Evolutionary conservation across 139 green algal genomes (phyloP).

Genomic region (Haematococcus lacustris): DNA sequence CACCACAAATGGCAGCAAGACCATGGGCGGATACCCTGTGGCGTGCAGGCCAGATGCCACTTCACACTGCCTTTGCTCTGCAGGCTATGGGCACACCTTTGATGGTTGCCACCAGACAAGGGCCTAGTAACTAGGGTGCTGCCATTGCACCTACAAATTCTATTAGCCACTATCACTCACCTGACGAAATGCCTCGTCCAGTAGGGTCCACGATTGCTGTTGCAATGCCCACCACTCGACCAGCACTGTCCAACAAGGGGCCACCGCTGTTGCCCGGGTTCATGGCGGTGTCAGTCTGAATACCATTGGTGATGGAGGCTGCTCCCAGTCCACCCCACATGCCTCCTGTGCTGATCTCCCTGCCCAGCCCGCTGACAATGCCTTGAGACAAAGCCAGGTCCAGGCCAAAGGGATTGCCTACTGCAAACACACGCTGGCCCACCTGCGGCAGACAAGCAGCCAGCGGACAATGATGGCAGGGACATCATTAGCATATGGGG

Average conservation of each 20-base stretch:
- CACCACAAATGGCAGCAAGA: too few relatives aligned
- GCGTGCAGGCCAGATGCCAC: too few relatives aligned
- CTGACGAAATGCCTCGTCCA: too few relatives aligned
- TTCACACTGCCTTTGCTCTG: too few relatives aligned
- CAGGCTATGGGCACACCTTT: too few relatives aligned
- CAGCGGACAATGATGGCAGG: neutral
- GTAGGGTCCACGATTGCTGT: constrained; percentile 65
- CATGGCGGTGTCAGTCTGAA: constrained; percentile 69
- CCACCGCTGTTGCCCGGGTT: constrained; percentile 63
- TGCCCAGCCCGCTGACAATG: constrained; percentile 27
- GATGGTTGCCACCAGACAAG: too few relatives aligned
- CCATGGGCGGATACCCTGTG: too few relatives aligned
- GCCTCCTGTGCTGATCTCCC: constrained; percentile 19
- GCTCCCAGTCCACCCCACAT: too few relatives aligned
- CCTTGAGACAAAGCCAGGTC: constrained; percentile 64
- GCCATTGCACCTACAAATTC: too few relatives aligned
- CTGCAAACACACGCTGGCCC: constrained; percentile 44
- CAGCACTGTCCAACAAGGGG: constrained; percentile 41
- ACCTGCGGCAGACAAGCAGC: constrained; percentile 53
- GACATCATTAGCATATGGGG: neutral
- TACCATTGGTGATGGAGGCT: constrained; percentile 18
- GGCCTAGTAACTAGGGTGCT: too few relatives aligned
- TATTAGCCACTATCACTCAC: too few relatives aligned
- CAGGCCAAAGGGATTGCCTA: constrained; percentile 75
- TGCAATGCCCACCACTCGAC: constrained; percentile 60